Base-by-base conservation (phyloP, 1,284 basidiomycete genomes). In the Ustilago cynodontis region DNA sequence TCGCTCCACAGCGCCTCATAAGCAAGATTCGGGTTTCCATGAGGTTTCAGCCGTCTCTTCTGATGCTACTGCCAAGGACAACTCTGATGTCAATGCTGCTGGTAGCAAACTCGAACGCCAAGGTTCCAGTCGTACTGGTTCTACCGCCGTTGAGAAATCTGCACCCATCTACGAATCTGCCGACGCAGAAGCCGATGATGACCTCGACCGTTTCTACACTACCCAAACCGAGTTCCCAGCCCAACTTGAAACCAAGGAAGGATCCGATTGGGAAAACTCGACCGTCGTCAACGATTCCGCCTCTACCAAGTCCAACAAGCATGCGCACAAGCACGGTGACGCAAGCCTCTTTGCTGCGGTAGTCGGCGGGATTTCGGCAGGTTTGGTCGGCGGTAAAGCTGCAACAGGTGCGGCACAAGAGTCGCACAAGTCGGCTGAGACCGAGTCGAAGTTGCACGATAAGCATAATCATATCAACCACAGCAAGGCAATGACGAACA, bases 201-300 rank as follows among this genome's bases (percentile, higher is more conserved):
- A 41, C 9, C 62, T 77, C n/a, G 74, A 77, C 41, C 74, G 69
- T n/a, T 77, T 77, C 70, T 72, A 72, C 51, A 77, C 74, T 0
- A 39, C 70, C n/a, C 47, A 59, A 43, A 64, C 59, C 28, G 65
- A 72, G 54, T 64, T 76, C 11, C 72, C 66, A 33, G 63, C 69
- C 6, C 54, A 49, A 16, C 60, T 71, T 11, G 59, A 75, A 18
- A 26, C 47, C 22, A 26, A 61, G 47, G 45, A 59, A 33, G 52
- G 33, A 0, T 60, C 65, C 14, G 65, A 65, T 16, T 63, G 57
- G 51, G 65, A 75, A n/a, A 64, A 68, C 29, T 47, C 53, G 1
- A 66, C 71, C 4, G 69, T 56, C 13, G 76, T 71, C 26, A 43
- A 59, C 28, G 54, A 65, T 9, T 8, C 43, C 1, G 35, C 29